Percentiles rank a stretch among this genome's conserved stretches.
phyloP scores from a whole-genome alignment of 176 grass and related monocot genomes.

The Cymbopogon citratus region DNA sequence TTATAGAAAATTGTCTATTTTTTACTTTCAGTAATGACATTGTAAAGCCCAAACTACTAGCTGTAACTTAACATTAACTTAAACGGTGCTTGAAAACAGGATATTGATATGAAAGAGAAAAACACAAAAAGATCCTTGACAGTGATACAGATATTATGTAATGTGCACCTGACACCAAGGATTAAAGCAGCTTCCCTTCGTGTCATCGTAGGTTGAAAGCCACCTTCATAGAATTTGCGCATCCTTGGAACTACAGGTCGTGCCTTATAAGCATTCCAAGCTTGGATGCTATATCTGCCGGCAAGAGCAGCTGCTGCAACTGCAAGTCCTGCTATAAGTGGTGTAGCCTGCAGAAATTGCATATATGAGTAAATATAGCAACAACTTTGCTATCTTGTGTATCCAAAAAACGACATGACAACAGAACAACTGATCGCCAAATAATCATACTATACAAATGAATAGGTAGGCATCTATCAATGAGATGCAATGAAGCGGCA shows the following conservation, averaged over 20 bases:
- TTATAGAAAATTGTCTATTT: too few species aligned
- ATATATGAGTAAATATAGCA: slow-evolving; percentile 9
- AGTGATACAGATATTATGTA: background rate
- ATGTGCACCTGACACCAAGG: slow-evolving; percentile 67
- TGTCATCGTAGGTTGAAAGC: slow-evolving; percentile 78
- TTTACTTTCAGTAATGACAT: background rate
- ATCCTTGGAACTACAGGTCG: slow-evolving; percentile 74
- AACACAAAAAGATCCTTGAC: background rate
- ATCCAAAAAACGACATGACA: background rate
- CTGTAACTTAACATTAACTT: background rate
- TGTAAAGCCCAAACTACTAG: background rate
- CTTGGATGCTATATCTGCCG: slow-evolving; percentile 67
- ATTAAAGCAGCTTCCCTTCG: slow-evolving; percentile 79
- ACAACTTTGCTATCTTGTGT: background rate
- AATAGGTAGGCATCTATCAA: background rate
- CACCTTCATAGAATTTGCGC: slow-evolving; percentile 97
- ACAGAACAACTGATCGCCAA: background rate
- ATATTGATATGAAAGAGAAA: background rate
- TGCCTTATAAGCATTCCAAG: slow-evolving; percentile 81
- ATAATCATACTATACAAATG: background rate
- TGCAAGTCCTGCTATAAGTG: slow-evolving; percentile 76
- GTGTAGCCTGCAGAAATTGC: slow-evolving; percentile 43
- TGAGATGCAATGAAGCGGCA: background rate
- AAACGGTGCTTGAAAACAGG: background rate
- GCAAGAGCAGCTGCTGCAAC: slow-evolving; percentile 75